A percentile compares a stretch with the other conserved stretches of the same genome.
Conservation (phyloP, 352 stramenopile species). For the Elongisporangium senticosum region DNA sequence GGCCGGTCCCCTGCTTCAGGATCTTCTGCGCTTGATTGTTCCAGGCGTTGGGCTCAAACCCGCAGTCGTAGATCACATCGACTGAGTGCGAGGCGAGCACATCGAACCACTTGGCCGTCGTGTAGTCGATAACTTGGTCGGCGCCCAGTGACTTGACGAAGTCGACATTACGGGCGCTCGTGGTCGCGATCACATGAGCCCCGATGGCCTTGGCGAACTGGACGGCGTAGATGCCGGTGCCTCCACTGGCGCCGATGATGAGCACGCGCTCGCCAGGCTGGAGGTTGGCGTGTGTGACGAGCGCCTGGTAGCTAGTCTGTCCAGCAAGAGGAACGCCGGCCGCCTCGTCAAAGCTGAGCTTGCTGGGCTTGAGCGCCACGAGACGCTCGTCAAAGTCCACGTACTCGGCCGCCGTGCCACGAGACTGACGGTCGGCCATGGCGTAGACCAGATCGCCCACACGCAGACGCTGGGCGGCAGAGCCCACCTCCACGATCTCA, state of each 20-base stretch:
- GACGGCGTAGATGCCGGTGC: slow-evolving; percentile 50
- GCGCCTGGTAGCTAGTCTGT: slow-evolving; percentile 53
- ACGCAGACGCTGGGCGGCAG: slow-evolving; percentile 32
- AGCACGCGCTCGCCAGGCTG: slow-evolving; percentile 29
- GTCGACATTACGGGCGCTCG: slow-evolving; percentile 49
- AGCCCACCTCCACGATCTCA: slow-evolving; percentile 50
- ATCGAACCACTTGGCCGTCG: slow-evolving; percentile 26
- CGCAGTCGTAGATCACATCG: slow-evolving; percentile 34
- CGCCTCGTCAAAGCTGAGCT: slow-evolving; percentile 43
- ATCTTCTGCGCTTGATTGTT: slow-evolving; percentile 21
- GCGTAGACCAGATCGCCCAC: slow-evolving; percentile 66
- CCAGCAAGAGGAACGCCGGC: slow-evolving; percentile 47
- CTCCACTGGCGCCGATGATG: slow-evolving; percentile 51
- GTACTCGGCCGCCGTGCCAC: slow-evolving; percentile 56
- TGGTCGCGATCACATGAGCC: slow-evolving; percentile 43
- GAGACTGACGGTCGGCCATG: slow-evolving; percentile 20
- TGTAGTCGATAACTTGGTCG: slow-evolving; percentile 55
- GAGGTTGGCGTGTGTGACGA: slow-evolving; percentile 25
- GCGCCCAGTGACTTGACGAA: slow-evolving; percentile 39
- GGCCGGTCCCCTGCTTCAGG: slow-evolving; percentile 20
- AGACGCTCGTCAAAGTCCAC: slow-evolving; percentile 29
- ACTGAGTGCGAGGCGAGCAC: slow-evolving; percentile 28
- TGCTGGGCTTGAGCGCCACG: slow-evolving; percentile 43
- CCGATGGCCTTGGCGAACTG: slow-evolving; percentile 57
- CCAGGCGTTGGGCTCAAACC: slow-evolving; percentile 22